Evolutionary conservation across 2,329 filamentous ascomycete genomes (phyloP), one percentile per base, ranked within the genome.

Genomic region (Trichoderma pleuroti): DNA sequence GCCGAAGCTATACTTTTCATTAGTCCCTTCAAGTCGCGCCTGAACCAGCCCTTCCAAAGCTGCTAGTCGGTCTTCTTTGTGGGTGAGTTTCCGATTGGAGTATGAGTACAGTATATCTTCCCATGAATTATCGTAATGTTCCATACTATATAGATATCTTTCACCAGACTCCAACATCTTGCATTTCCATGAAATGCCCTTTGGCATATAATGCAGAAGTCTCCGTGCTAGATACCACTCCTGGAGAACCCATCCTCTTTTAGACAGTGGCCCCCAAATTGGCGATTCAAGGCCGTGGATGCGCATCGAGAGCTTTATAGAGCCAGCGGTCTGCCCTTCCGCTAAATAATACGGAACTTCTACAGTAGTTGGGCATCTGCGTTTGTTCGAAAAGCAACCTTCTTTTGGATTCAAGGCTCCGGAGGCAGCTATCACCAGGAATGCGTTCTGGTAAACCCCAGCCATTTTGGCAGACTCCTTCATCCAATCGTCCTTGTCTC

Each of bases 241-340:
- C 21, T 52, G 46, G 5, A 52, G 1, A 0, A 3, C 21, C 46
- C 46, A 52, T 52, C 46, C 46, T 52, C 46, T 24, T 24, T 24
- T 0, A 14, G 0, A 0, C 1, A 52, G n/a, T 52, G 46, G 46
- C 0, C 46, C 46, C 21, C 11, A 1, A 0, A 0, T 1, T 12
- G 46, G 46, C 24, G 46, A 14, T 8, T 24, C 46, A 4, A 4
- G 5, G 0, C 46, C 46, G 0, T 7, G 3, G 11, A 52, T 24
- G 24, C 46, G 11, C 46, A 52, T 52, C 2, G 46, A 52, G 5
- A 24, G 46, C 21, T 24, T 52, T 12, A 52, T 14, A 8, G 21
- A 52, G 21, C 46, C 46, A 8, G 46, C 46, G 0, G n/a, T 0
- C 11, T 8, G 46, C n/a, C 46, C n/a, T 24, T 8, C 46, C 5